Base-by-base conservation (phyloP, 805 yeast genomes). In the Lachancea thermotolerans region DNA sequence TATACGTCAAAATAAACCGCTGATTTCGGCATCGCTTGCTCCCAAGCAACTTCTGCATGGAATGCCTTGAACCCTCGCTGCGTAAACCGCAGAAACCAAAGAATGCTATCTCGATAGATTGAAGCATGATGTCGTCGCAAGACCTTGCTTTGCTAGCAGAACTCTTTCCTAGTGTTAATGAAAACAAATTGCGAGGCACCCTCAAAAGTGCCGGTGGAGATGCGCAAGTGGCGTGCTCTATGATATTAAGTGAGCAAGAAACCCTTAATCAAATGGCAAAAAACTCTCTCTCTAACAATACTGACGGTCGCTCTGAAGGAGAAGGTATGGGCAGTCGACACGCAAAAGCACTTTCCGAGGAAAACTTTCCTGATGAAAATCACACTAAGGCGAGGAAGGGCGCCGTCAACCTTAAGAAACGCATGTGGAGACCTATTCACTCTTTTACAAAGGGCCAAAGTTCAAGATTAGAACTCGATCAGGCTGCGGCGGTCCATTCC, bases 81-180 rank as follows among this genome's bases (percentile, higher is more conserved):
- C 25, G 25, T 21, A 21, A 4, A 4, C 25, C 25, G 7, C 25
- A 30, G 3, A 11, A 30, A 30, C 8, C 12, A 30, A 30, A 8
- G 14, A 30, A 30, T 11, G 14, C 33, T 30, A 12, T 9, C 12
- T 11, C 12, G 14, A 14, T 14, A 14, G 14, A 30, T 8, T 30
- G 33, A 30, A 12, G 14, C 14, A 30, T 30, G 8, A 30, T 14
- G 14, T 12, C 14, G 33, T 12, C 5, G 12, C 33, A 30, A 30
- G 14, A 14, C 9, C 14, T 30, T 15, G 27, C 39, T 14, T 14
- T 36, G 10, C 27, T 51, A 33, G 35, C 31, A 21, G 35, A 44
- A 12, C 33, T 64, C 35, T 64, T 63, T 42, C 66, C 66, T 2
- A 44, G 50, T 21, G 39, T 44, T 25, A 18, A 42, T 5, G 39